A percentile compares a stretch with the other conserved stretches of the same genome.
Conservation (phyloP, 2,329 filamentous ascomycete genomes). For the Xylaria arbuscula region DNA sequence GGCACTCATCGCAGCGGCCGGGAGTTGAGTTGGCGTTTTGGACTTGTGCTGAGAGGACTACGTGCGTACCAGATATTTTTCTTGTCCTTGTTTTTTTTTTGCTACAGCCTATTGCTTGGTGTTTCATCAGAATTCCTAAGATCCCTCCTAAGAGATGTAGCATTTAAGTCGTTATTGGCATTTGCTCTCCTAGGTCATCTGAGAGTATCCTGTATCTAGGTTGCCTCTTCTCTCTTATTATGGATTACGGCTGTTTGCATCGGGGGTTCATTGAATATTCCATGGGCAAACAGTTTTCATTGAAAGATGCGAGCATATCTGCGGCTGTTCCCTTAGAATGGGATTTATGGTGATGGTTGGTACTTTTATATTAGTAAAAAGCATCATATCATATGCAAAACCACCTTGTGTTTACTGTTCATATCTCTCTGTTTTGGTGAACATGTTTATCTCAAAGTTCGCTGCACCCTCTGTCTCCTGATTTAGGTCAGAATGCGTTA, state of each 20-base stretch:
- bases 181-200: constrained; percentile 13
- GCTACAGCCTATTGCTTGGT: constrained; percentile 20
- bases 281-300: background rate
- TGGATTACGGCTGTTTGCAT: constrained; percentile 22
- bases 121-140: constrained; percentile 21
- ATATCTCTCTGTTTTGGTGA: too few species aligned
- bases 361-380: constrained; percentile 23
- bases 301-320: background rate
- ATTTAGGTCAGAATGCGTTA: background rate
- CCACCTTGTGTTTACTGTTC: background rate
- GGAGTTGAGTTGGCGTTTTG: constrained; percentile 49
- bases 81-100: constrained; percentile 22
- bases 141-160: constrained; percentile 14
- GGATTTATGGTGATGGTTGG: background rate
- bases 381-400: background rate
- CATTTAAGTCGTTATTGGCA: constrained; percentile 26
- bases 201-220: constrained; percentile 15
- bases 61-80: constrained; percentile 2
- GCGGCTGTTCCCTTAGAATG: background rate
- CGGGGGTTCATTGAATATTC: constrained; percentile 14
- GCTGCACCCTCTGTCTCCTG: background rate
- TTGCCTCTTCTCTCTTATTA: constrained; percentile 5
- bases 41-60: constrained; percentile 35
- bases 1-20: constrained; percentile 40
- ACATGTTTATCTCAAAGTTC: background rate